These are phyloP conservation scores for Astrothelium macrocarpum DNA, from an alignment of 495 filamentous ascomycete species.

Conservation along the genomic window DNA sequence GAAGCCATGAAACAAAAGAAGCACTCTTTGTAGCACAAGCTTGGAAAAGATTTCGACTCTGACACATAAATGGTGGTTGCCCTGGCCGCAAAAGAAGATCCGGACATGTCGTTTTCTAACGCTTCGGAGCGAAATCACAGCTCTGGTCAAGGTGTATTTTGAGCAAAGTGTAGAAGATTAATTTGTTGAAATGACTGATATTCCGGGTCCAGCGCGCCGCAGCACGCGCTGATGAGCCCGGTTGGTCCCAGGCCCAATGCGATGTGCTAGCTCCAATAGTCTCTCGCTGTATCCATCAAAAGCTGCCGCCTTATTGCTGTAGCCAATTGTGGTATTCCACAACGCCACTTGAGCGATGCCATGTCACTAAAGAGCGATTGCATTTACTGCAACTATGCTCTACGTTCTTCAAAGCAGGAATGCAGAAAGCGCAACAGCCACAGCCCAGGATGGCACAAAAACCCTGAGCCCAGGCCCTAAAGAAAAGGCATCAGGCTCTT, in stretches of 20 bases:
- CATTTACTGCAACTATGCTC: background rate
- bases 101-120: no score
- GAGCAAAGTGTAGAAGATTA: no score
- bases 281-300: background rate
- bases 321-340: background rate
- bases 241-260: no score
- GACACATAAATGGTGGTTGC: background rate
- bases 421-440: background rate
- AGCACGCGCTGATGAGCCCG: no score
- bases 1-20: background rate
- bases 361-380: background rate
- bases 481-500: background rate
- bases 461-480: background rate
- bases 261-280: background rate
- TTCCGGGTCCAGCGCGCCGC: no score
- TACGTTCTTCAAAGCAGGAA: background rate
- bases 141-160: no score
- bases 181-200: no score
- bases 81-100: no score
- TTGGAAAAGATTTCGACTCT: background rate
- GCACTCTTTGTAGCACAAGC: background rate
- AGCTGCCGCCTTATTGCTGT: background rate
- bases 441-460: background rate
- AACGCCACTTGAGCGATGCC: background rate
- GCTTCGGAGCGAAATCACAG: no score